Base-by-base conservation (phyloP, 2,329 filamentous ascomycete species). In the Scedosporium minutisporum region DNA sequence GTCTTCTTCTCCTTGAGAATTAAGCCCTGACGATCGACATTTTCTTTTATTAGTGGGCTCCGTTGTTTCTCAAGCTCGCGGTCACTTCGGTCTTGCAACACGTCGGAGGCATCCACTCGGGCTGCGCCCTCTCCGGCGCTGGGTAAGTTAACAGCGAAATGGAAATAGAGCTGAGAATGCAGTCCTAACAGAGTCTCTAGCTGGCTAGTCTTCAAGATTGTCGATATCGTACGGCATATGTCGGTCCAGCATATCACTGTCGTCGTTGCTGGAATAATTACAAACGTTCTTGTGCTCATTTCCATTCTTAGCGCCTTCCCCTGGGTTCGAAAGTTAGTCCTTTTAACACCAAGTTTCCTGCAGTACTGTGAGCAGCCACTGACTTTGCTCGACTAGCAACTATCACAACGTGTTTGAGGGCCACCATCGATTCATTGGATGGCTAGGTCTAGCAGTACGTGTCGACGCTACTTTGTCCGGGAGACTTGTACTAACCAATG, bases 391-490 rank as follows among this genome's bases (percentile, higher is more conserved):
- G 23, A 57, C 65, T 46, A 76, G 73, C 65, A 69, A 72, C 63
- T 72, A 76, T 65, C 75, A 77, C 65, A 76, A 77, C 64, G 67
- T 72, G 5, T 77, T 77, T 61, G 75, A 77, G 65, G 70, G 69
- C 12, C 73, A 76, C 61, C 75, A 77, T 64, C 74, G 75, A 21
- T 77, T 77, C 63, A 73, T 76, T 25, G 75, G 75, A 23, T 77
- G 75, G 75, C 63, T 76, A 4, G 75, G 75, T 41, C 66, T 77
- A 38, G 73, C 72, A 10, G 73, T 73, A 71, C 23, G 69, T 68
- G 16, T 51, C 58, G 14, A 21, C 42, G 18, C 3, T n/a, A n/a
- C 41, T 46, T 25, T 25, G 12, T 9, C n/a, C 3, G 25, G 55
- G 73, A 65, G 66, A 2, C 75, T 75, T 58, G 72, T 75, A 3